A percentile compares a stretch with the other conserved stretches of the same genome.
Evolutionary conservation across 495 filamentous ascomycete species (phyloP).

Genomic region (Aspergillus nanangensis): DNA sequence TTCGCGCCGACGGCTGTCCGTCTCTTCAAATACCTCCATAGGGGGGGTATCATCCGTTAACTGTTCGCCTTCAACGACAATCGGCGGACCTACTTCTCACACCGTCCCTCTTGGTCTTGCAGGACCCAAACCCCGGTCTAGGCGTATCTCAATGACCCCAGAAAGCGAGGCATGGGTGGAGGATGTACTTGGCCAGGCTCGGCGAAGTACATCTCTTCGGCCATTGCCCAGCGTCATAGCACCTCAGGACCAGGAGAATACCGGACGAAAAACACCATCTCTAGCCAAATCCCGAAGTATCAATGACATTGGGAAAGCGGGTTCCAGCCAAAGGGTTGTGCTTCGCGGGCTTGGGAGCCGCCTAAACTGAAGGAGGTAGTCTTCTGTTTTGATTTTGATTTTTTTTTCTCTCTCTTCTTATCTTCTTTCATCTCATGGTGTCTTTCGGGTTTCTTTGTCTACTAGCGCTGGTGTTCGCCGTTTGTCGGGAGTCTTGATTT

Average conservation of each 20-base stretch:
- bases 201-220: slow-evolving; percentile 31
- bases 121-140: slow-evolving; percentile 42
- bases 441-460: slow-evolving; percentile 6
- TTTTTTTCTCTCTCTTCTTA: slow-evolving; percentile 2
- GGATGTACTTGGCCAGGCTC: slow-evolving; percentile 40
- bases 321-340: slow-evolving; percentile 33
- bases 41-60: slow-evolving; percentile 24
- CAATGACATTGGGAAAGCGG: slow-evolving; percentile 35
- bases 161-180: slow-evolving; percentile 51
- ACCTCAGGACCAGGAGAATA: slow-evolving; percentile 12
- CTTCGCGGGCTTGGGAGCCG: slow-evolving; percentile 32
- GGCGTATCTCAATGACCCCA: slow-evolving; percentile 42
- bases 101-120: slow-evolving; percentile 43
- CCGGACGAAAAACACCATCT: slow-evolving; percentile 1
- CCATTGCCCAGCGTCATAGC: slow-evolving; percentile 13
- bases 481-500: slow-evolving; percentile 5
- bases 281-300: slow-evolving; percentile 37
- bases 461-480: slow-evolving; percentile 17
- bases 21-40: slow-evolving; percentile 35
- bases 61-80: slow-evolving; percentile 19
- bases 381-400: background rate
- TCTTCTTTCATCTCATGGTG: background rate
- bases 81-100: slow-evolving; percentile 8
- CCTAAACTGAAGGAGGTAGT: slow-evolving; percentile 1
- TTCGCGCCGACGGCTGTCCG: slow-evolving; percentile 29